A percentile compares a stretch with the other conserved stretches of the same genome.
These are phyloP conservation scores for Escovopsis weberi DNA, from an alignment of 2,329 filamentous ascomycete genomes.

Conservation along the genomic window DNA sequence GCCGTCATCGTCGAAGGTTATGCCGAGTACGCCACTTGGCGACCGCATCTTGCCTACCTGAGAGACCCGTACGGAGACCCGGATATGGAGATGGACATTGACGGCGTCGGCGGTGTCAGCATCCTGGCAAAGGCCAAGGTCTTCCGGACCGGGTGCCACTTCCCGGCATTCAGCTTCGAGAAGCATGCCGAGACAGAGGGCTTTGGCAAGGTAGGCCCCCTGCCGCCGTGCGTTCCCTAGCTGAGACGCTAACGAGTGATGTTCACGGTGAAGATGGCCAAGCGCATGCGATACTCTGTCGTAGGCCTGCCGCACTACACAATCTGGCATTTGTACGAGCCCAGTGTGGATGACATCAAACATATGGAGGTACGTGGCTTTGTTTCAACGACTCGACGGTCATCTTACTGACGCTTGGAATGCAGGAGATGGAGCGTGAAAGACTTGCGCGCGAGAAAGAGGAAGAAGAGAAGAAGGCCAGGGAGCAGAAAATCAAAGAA, in stretches of 20 bases:
- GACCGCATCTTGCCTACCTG: constrained; percentile 90
- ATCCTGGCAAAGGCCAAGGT: constrained; percentile 93
- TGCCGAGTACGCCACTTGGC: constrained; percentile 96
- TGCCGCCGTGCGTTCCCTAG: neutral
- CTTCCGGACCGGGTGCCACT: constrained; percentile 89
- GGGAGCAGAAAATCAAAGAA: constrained; percentile 58
- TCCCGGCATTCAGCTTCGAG: constrained; percentile 96
- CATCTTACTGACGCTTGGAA: neutral
- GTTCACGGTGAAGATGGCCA: constrained; percentile 60
- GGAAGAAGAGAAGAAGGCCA: constrained; percentile 51
- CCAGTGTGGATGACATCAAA: constrained; percentile 90
- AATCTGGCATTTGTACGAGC: constrained; percentile 99
- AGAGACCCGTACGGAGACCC: constrained; percentile 94
- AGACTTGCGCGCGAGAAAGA: constrained; percentile 65
- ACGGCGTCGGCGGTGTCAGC: constrained; percentile 93
- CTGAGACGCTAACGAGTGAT: neutral
- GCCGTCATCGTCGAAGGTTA: constrained; percentile 98
- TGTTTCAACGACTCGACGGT: neutral
- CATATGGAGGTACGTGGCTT: constrained; percentile 65
- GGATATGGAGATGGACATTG: constrained; percentile 99
- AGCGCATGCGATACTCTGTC: constrained; percentile 88
- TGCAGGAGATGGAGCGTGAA: constrained; percentile 82
- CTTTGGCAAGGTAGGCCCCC: constrained; percentile 71
- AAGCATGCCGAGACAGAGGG: constrained; percentile 98
- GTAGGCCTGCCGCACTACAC: constrained; percentile 94